These are phyloP conservation scores for Polygonum maritimum DNA, from an alignment of 148 eudicot species.

Conservation along the genomic window DNA sequence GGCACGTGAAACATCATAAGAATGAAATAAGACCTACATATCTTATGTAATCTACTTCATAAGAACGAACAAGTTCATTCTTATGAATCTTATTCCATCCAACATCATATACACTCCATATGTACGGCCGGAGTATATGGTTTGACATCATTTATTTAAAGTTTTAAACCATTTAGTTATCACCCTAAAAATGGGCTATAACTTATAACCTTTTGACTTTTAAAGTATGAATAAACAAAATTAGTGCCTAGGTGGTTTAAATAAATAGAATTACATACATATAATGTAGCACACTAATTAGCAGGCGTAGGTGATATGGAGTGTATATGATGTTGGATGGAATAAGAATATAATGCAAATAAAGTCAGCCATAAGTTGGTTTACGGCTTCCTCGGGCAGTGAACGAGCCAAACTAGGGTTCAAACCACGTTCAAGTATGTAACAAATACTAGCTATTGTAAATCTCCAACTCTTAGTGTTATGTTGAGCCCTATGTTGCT, in stretches of 20 bases:
- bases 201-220: background rate
- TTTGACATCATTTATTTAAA: too few relatives aligned
- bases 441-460: too few relatives aligned
- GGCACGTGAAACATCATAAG: background rate
- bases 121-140: too few relatives aligned
- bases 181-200: background rate
- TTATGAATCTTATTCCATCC: background rate
- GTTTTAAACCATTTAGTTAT: too few relatives aligned
- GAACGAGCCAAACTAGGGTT: background rate
- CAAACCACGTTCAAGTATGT: too few relatives aligned
- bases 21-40: background rate
- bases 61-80: too few relatives aligned
- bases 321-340: background rate
- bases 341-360: constrained; percentile 1
- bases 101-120: background rate
- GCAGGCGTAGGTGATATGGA: background rate
- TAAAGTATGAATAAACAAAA: background rate
- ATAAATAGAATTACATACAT: background rate
- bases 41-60: background rate
- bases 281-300: background rate
- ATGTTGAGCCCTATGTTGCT: too few relatives aligned
- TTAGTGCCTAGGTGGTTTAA: background rate
- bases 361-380: constrained; percentile 1
- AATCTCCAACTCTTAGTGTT: too few relatives aligned
- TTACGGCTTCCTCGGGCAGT: constrained; percentile 1